A percentile compares a stretch with the other conserved stretches of the same genome.
phyloP scores from a whole-genome alignment of 257 asterid genomes.

The Salvia splendens region DNA sequence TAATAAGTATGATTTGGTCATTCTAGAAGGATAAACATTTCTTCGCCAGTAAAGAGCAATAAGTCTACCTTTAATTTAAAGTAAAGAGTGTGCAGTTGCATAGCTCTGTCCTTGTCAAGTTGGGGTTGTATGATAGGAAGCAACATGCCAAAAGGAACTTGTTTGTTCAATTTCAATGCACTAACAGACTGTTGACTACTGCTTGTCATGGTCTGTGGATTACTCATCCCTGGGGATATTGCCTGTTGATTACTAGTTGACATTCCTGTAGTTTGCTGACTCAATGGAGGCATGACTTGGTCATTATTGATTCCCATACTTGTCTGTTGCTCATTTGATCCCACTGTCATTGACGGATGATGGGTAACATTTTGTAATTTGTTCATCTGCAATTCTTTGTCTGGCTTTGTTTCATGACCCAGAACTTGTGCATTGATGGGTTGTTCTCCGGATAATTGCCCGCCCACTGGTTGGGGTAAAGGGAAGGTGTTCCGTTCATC shows the following conservation, averaged over 20 bases:
- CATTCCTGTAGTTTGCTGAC: conserved; percentile 41
- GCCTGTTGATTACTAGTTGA: conserved; percentile 45
- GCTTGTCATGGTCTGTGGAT: conserved; percentile 37
- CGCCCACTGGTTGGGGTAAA: conserved; percentile 44
- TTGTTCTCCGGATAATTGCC: conserved; percentile 50
- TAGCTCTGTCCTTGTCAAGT: conserved; percentile 83
- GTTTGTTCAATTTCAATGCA: conserved; percentile 60
- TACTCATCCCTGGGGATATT: conserved; percentile 40
- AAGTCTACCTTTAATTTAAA: conserved; percentile 61
- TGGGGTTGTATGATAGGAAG: conserved; percentile 84
- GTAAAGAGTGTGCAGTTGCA: conserved; percentile 80
- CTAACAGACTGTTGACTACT: conserved; percentile 44
- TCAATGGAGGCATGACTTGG: conserved; percentile 35
- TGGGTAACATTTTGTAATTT: conserved; percentile 47
- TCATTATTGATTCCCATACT: conserved; percentile 35
- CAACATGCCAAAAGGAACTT: conserved; percentile 84
- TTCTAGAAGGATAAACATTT: conserved; percentile 23
- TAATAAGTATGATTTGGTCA: conserved; percentile 14
- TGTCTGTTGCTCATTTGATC: conserved; percentile 46
- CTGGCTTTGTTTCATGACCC: conserved; percentile 43
- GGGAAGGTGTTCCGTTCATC: conserved; percentile 41
- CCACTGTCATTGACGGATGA: conserved; percentile 44
- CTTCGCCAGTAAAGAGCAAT: conserved; percentile 28
- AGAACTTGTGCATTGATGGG: conserved; percentile 42
- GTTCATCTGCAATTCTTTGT: conserved; percentile 48